Base-by-base conservation (phyloP, 1,284 basidiomycete species). In the Leucoagaricus sp. region DNA sequence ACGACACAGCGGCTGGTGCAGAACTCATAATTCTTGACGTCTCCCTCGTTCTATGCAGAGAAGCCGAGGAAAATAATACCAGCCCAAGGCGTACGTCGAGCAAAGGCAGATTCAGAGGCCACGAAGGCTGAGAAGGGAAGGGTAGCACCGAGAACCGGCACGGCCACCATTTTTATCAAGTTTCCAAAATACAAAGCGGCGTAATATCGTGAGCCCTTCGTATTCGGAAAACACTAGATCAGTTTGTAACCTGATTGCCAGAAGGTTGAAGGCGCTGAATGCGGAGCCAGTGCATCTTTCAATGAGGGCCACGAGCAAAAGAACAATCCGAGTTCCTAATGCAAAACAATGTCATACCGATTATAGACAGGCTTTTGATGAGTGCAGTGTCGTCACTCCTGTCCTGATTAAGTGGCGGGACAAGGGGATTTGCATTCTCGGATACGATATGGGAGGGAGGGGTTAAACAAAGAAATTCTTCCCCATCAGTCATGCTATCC, bases 1-100 rank as follows among this genome's bases (percentile, higher is more conserved):
- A 77, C 12, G 84, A 83, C 31, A 84, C 60, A 17, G 68, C 69
- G 26, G 77, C 69, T 42, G 82, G 68, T 64, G 77, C 77, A 53
- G 72, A 63, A 53, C 73, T 73, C 83, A 86, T 86, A 54, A 26
- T 55, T 47, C 7, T 46, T 5, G 28, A n/a, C 34, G 19, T 23
- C 28, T 29, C 12, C 36, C 36, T 38, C n/a, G 4, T 38, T 38
- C 4, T 13, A 10, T n/a, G 31, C 31, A 6, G 31, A 38, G 4
- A 38, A 8, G 13, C 36, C 12, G 21, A n/a, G 12, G 13, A 29
- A 12, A 3, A 41, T 2, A 42, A 21, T 26, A 28, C 25, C 28
- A 46, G 9, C n/a, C 17, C 7, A 51, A 15, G 38, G n/a, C 28
- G 19, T 12, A 34, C 25, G 7, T 9, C 21, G 21, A 50, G 49